Evolutionary conservation across 2,329 filamentous ascomycete species (phyloP), one percentile per base, ranked within the genome.

Genomic region (Colletotrichum scovillei): DNA sequence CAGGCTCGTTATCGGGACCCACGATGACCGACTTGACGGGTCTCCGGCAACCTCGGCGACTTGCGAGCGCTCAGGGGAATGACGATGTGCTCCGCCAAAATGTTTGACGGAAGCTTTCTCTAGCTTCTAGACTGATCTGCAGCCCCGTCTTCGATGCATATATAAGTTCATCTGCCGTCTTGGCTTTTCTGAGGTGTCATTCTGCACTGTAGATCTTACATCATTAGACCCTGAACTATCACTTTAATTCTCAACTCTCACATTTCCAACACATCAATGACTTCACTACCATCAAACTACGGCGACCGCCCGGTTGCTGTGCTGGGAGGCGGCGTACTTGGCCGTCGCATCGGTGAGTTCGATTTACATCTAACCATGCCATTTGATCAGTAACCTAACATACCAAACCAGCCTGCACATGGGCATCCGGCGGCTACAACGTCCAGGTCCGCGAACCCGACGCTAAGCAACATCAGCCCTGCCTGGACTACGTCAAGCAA

Each of bases 371-470:
- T 32, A 11, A 11, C 9, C 30, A 32, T 1, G 3, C 30, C 7
- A 3, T 8, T 11, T 11, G 30, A 32, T 3, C 3, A 32, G 9
- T 4, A 32, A 32, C 2, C 30, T 32, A 38, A 30, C 42, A 5
- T 0, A n/a, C 8, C 2, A 5, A 3, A 5, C 5, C 11, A 69
- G 82, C 80, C 4, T 80, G 80, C 30, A 78, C 75, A 56, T 87
- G 83, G 83, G 81, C 80, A 11, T 79, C 84, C 0, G 82, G 79
- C 5, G 86, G 87, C 2, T 85, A 83, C 74, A 76, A 83, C 24
- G 85, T 87, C 8, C 69, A 79, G 28, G 81, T 88, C 67, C 80
- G 82, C 14, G 87, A 88, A 28, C 85, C 84, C 0, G 81, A 78
- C 52, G 46, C 78, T 3, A 77, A 84, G 49, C 81, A 84, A 42